Conservation (phyloP, 371 early-diverging fungal species). For the Zancudomyces culisetae region DNA sequence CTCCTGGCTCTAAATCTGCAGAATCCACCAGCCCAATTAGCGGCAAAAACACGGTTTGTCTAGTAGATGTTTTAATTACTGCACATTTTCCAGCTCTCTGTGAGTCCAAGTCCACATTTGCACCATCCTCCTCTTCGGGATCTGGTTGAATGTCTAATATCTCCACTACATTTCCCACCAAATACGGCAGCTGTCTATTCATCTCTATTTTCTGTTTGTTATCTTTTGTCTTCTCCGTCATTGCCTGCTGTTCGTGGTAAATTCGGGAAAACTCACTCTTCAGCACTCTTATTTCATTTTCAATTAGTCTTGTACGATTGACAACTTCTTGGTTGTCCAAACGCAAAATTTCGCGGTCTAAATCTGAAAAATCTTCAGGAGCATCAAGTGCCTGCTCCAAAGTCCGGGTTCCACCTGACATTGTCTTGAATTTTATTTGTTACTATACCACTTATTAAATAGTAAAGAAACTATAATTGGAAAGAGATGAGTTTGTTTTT, state of each 20-base stretch:
- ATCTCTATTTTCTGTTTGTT: conserved; percentile 98
- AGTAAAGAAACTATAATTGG: no score
- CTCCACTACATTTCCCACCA: conserved; percentile 99
- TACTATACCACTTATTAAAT: no score
- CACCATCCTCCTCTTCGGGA: conserved; percentile 75
- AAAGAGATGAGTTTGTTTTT: no score
- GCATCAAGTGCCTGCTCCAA: conserved; percentile 21
- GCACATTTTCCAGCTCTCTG: conserved; percentile 92
- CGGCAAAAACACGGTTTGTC: conserved; percentile 95
- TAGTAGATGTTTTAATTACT: conserved; percentile 90
- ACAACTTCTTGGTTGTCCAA: conserved; percentile 75
- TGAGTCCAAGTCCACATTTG: conserved; percentile 81
- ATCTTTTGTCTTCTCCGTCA: conserved; percentile 91
- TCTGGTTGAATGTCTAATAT: conserved; percentile 84
- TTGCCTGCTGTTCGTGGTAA: conserved; percentile 68
- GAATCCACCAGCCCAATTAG: conserved; percentile 95
- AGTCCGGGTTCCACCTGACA: not conserved
- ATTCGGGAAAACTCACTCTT: conserved; percentile 74
- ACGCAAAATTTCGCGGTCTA: conserved; percentile 79
- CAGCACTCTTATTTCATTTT: conserved; percentile 95
- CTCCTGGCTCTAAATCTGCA: conserved; percentile 87
- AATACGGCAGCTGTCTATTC: conserved; percentile 97
- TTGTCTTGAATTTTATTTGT: conserved; percentile 8
- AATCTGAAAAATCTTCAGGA: conserved; percentile 35
- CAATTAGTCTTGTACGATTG: conserved; percentile 79